Conservation (phyloP, 768 basidiomycete species). For the Wakefieldia striispora region DNA sequence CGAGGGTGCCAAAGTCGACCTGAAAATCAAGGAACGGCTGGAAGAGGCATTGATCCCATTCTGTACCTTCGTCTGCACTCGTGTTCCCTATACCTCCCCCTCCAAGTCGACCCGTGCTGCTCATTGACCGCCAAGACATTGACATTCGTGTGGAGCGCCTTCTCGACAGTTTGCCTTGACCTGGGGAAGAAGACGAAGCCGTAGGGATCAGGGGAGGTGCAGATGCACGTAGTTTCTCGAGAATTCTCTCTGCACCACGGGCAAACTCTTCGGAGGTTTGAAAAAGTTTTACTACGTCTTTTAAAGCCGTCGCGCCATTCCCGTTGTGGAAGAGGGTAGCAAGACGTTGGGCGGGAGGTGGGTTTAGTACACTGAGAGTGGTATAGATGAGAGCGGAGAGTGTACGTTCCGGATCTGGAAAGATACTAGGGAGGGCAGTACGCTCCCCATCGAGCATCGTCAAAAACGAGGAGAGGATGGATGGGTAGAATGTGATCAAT, state of each 20-base stretch:
- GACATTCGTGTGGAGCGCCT: conserved; percentile 64
- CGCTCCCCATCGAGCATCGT: conserved; percentile 68
- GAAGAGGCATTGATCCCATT: conserved; percentile 92
- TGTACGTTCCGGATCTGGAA: conserved; percentile 77
- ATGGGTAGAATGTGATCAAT: conserved; percentile 67
- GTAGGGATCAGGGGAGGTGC: conserved; percentile 18
- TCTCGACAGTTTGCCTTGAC: conserved; percentile 36
- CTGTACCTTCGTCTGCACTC: conserved; percentile 30
- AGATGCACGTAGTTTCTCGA: conserved; percentile 65
- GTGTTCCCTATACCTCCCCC: conserved; percentile 10
- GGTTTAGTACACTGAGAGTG: conserved; percentile 74
- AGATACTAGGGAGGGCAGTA: conserved; percentile 74
- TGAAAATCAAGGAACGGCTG: conserved; percentile 95
- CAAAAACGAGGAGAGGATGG: conserved; percentile 72
- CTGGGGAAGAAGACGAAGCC: conserved; percentile 20
- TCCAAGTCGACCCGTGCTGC: conserved; percentile 18
- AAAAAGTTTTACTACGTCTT: conserved; percentile 68
- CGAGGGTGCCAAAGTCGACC: conserved; percentile 76
- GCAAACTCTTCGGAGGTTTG: conserved; percentile 84
- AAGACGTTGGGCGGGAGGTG: conserved; percentile 79
- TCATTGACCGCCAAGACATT: conserved; percentile 54
- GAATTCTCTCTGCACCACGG: conserved; percentile 62
- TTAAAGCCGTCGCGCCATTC: conserved; percentile 54
- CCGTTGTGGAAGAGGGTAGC: conserved; percentile 64
- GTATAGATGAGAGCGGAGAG: conserved; percentile 82